A percentile compares a stretch with the other conserved stretches of the same genome.
These are phyloP conservation scores for Guadua angustifolia DNA, from an alignment of 176 grass and related monocot genomes.

Conservation along the genomic window DNA sequence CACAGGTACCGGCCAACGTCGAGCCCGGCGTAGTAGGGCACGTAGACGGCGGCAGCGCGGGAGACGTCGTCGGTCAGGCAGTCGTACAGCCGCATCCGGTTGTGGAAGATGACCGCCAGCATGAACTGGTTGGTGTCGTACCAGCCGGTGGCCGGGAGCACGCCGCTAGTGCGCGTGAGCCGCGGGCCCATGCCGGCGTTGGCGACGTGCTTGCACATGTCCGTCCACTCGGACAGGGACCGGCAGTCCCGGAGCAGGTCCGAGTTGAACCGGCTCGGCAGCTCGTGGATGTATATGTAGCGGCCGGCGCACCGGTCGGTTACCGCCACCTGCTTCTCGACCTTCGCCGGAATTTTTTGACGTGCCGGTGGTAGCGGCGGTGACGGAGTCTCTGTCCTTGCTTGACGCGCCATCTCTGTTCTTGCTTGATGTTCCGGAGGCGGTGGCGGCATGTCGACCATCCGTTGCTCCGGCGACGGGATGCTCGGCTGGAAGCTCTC, in stretches of 20 bases:
- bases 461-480: not conserved
- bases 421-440: not conserved
- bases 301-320: constrained; percentile 50
- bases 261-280: constrained; percentile 60
- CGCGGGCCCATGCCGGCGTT: constrained; percentile 59
- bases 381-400: not conserved
- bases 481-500: not conserved
- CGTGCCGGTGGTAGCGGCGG: not conserved
- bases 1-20: constrained; percentile 67
- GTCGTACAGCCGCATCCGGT: constrained; percentile 61
- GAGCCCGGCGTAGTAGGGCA: constrained; percentile 71
- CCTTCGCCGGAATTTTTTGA: not conserved
- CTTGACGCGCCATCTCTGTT: not conserved
- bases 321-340: not conserved
- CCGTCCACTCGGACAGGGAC: constrained; percentile 47
- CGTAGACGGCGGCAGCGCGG: constrained; percentile 56
- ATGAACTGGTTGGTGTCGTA: constrained; percentile 75
- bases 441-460: not conserved
- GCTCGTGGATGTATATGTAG: constrained; percentile 61
- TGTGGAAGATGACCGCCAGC: constrained; percentile 75
- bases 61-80: constrained; percentile 64
- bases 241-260: constrained; percentile 57
- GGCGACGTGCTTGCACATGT: constrained; percentile 59
- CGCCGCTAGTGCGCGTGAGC: constrained; percentile 41
- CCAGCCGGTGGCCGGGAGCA: constrained; percentile 63